Conservation (phyloP, 2,329 filamentous ascomycete genomes). For the Rhexocercosporidium sp. region DNA sequence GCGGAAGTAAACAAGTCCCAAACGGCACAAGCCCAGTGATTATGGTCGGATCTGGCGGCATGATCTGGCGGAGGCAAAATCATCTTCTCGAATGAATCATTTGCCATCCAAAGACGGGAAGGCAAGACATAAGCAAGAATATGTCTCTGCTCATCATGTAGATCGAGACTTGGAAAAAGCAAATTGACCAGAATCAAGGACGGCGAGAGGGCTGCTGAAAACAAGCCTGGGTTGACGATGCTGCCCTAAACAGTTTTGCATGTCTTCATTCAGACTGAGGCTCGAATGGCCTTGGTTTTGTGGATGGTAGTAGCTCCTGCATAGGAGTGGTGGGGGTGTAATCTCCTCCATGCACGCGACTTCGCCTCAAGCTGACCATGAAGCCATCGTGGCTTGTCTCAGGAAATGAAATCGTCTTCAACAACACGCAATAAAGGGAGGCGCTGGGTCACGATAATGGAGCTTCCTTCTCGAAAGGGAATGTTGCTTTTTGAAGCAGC, state of each 20-base stretch:
- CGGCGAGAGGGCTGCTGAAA: background rate
- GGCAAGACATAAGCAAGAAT: background rate
- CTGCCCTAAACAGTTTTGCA: background rate
- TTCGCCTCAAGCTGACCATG: background rate
- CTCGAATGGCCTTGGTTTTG: background rate
- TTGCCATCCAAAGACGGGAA: background rate
- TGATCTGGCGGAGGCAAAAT: background rate
- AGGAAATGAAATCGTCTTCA: background rate
- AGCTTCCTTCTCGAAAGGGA: background rate
- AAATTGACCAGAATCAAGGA: background rate
- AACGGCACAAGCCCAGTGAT: background rate
- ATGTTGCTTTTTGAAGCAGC: background rate
- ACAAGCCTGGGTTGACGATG: background rate
- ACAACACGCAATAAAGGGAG: background rate
- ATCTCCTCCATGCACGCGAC: background rate
- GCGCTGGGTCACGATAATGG: background rate
- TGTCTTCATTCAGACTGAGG: background rate
- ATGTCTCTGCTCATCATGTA: background rate
- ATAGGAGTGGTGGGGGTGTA: too few relatives aligned
- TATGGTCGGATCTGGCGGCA: background rate
- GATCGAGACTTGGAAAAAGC: slow-evolving; percentile 3
- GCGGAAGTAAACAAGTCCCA: background rate
- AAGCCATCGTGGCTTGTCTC: slow-evolving; percentile 3
- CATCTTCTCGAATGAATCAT: background rate
- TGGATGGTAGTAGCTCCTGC: background rate